Conservation (phyloP, 2,329 filamentous ascomycete species). For the Aspergillus sp. region DNA sequence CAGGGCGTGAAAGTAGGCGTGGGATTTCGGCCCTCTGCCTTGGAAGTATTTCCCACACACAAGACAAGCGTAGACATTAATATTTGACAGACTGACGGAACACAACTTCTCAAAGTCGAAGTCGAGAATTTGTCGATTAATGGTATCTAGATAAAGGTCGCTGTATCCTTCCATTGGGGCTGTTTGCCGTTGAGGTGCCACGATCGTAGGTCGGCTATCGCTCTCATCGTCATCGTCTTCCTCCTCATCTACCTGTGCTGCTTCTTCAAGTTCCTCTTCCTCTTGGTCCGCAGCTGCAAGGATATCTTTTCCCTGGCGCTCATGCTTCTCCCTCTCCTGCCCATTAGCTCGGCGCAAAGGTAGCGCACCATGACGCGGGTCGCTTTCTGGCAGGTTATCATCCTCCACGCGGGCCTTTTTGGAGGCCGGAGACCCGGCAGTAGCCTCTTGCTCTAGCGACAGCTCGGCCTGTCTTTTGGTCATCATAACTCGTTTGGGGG, state of each 20-base stretch:
- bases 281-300: slow-evolving; percentile 68
- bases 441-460: slow-evolving; percentile 37
- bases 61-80: slow-evolving; percentile 97
- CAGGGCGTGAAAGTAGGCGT: slow-evolving; percentile 96
- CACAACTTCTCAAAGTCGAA: slow-evolving; percentile 99
- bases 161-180: slow-evolving; percentile 85
- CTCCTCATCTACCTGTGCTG: slow-evolving; percentile 22
- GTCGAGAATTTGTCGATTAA: slow-evolving; percentile 87
- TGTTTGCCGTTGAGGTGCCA: slow-evolving; percentile 60
- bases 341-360: slow-evolving; percentile 27
- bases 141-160: slow-evolving; percentile 96
- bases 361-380: slow-evolving; percentile 24
- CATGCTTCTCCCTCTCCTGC: slow-evolving; percentile 36
- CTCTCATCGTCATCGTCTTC: slow-evolving; percentile 38
- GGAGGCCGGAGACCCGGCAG: slow-evolving; percentile 40
- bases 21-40: slow-evolving; percentile 86
- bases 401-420: slow-evolving; percentile 47
- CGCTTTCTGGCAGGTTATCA: slow-evolving; percentile 24
- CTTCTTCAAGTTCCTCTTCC: slow-evolving; percentile 51
- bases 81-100: slow-evolving; percentile 92
- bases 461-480: slow-evolving; percentile 49
- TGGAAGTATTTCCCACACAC: slow-evolving; percentile 98
- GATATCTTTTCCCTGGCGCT: slow-evolving; percentile 36
- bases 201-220: slow-evolving; percentile 37
- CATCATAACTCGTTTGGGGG: slow-evolving; percentile 35